These are phyloP conservation scores for Rhizopus arrhizus DNA, from an alignment of 371 early-diverging fungal genomes.

Conservation along the genomic window DNA sequence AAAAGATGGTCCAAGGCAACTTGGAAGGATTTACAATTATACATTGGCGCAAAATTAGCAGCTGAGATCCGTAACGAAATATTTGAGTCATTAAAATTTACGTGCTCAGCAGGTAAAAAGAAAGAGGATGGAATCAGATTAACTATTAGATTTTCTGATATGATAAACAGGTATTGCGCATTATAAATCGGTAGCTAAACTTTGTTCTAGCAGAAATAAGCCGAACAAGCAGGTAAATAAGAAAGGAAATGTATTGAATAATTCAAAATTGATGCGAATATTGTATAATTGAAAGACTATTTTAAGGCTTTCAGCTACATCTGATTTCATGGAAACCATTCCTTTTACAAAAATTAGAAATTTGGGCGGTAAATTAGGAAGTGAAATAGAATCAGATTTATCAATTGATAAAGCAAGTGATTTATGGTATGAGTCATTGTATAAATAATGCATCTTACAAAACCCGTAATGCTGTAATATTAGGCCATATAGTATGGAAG, in stretches of 20 bases:
- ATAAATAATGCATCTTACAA: not conserved
- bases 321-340: constrained; percentile 62
- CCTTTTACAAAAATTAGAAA: constrained; percentile 77
- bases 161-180: constrained; percentile 68
- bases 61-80: constrained; percentile 69
- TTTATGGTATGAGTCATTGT: constrained; percentile 38
- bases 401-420: constrained; percentile 56
- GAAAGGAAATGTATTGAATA: not conserved
- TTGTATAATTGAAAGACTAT: constrained; percentile 50
- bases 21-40: constrained; percentile 74
- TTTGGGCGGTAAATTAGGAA: constrained; percentile 90
- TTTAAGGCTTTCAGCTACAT: constrained; percentile 56
- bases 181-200: constrained; percentile 83
- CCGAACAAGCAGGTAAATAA: constrained; percentile 76
- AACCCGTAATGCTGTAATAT: not conserved
- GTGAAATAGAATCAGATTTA: constrained; percentile 63
- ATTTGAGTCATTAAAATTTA: constrained; percentile 72
- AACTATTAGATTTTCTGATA: not conserved
- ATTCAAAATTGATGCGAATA: no score
- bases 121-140: not conserved
- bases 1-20: constrained; percentile 30
- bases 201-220: constrained; percentile 84
- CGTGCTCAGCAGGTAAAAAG: constrained; percentile 75
- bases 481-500: constrained; percentile 36
- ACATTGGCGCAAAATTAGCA: constrained; percentile 72